Evolutionary conservation across 108 stramenopile species (phyloP).

Genomic region (Nannochloropsis gaditana): DNA sequence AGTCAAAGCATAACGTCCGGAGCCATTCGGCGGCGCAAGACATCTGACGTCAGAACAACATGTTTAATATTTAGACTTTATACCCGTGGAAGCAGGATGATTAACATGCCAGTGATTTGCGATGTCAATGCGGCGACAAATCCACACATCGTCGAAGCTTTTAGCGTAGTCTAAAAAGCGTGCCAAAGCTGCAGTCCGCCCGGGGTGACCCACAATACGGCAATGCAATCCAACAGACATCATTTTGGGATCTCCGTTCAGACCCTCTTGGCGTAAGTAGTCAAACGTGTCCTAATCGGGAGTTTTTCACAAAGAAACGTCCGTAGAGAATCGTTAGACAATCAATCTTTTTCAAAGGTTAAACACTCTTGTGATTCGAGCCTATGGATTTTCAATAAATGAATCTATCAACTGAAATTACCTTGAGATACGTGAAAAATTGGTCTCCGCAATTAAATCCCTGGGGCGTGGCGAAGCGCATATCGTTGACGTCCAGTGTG

Average conservation of each 20-base stretch:
- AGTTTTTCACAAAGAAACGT: not conserved
- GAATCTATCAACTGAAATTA: slow-evolving; percentile 38
- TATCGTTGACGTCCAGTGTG: slow-evolving; percentile 85
- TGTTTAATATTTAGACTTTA: too few relatives aligned
- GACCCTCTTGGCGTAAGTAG: slow-evolving; percentile 73
- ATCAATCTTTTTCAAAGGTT: too few relatives aligned
- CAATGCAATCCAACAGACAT: slow-evolving; percentile 87
- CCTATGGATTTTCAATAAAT: slow-evolving; percentile 26
- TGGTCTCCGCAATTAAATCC: slow-evolving; percentile 73
- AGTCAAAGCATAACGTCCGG: too few relatives aligned
- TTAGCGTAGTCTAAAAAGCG: slow-evolving; percentile 82
- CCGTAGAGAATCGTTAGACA: too few relatives aligned
- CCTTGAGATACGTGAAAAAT: slow-evolving; percentile 71
- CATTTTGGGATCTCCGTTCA: slow-evolving; percentile 75
- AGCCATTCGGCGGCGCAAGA: too few relatives aligned
- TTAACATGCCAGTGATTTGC: slow-evolving; percentile 73
- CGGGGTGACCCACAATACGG: slow-evolving; percentile 74
- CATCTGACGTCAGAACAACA: too few relatives aligned
- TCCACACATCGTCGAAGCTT: slow-evolving; percentile 74
- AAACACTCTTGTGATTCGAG: too few relatives aligned
- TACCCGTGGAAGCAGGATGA: not conserved
- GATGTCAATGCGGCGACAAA: slow-evolving; percentile 80
- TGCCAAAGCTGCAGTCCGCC: slow-evolving; percentile 71
- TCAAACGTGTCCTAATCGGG: slow-evolving; percentile 24
- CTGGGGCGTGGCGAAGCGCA: slow-evolving; percentile 74